A percentile compares a stretch with the other conserved stretches of the same genome.
phyloP scores from a whole-genome alignment of 345 rosid species.

The Viola odorata region DNA sequence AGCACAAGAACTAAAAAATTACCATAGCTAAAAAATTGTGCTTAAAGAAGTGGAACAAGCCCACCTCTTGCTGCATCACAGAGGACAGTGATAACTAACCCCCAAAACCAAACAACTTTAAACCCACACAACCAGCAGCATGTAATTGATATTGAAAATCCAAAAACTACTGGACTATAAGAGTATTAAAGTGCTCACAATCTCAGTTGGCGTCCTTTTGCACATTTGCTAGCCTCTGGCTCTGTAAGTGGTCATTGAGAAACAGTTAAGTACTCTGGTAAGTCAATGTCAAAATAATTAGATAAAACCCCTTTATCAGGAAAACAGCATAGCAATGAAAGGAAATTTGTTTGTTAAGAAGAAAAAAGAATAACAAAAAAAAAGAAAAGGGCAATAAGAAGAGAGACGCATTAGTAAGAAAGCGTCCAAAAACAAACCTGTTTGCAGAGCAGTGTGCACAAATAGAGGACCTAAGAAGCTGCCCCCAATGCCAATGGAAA shows the following conservation, averaged over 20 bases:
- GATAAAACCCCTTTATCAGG: constrained; percentile 8
- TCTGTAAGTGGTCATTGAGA: constrained; percentile 44
- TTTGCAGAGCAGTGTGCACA: constrained; percentile 90
- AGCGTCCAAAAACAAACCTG: constrained; percentile 42
- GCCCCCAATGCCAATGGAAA: constrained; percentile 94
- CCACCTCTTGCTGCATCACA: not conserved
- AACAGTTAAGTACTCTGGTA: constrained; percentile 5
- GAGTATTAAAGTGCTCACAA: constrained; percentile 50
- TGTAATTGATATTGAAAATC: no score
- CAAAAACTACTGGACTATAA: no score
- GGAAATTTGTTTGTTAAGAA: not conserved
- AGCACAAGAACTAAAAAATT: not conserved
- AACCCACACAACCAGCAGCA: no score
- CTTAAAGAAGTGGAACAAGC: constrained; percentile 1
- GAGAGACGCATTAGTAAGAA: constrained; percentile 3
- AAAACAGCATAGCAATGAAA: constrained; percentile 1
- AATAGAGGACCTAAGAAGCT: constrained; percentile 96
- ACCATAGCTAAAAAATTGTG: not conserved
- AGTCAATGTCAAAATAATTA: constrained; percentile 8
- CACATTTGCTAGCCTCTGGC: constrained; percentile 63
- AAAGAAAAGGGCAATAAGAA: not conserved
- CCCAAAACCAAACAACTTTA: no score
- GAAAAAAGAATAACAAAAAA: not conserved
- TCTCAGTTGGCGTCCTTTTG: constrained; percentile 77
- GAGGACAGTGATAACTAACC: no score